Evolutionary conservation across 1,139 yeast genomes (phyloP), one percentile per base, ranked within the genome.

Genomic region (Meyerozyma elateridarum): DNA sequence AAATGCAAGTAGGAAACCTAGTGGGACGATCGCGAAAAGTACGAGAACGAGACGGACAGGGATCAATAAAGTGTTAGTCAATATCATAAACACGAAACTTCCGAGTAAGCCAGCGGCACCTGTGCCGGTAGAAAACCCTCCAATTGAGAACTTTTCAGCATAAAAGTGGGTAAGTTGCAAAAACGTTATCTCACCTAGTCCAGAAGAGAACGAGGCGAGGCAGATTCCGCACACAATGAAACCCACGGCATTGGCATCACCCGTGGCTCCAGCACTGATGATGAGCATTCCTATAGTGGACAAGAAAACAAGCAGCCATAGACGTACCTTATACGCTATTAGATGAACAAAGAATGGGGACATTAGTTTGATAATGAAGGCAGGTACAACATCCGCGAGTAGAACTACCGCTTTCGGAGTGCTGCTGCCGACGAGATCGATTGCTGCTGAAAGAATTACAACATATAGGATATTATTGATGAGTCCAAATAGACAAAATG

Each of bases 71-170:
- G 68, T 36, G 36, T 61, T 65, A 15, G 73, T 67, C 42, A 67
- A 38, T n/a, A 65, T 29, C 59, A 68, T 46, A 38, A 61, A 67
- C 21, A 61, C 35, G 36, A 65, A 65, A 46, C 94, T 79, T 0
- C 97, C 98, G 14, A 76, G 71, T 3, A 89, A 56, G 0, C 97
- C 97, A 0, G 98, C 97, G 8, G 87, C 94, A 1, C 97, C 97
- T 0, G 97, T 91, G 0, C 98, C 98, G 9, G 88, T 74, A 22
- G 95, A 83, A 74, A 93, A 91, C 0, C 95, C 96, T 30, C 84
- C 79, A 29, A 91, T 64, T 3, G 95, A 70, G 31, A 45, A 36
- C 13, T 58, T 52, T 20, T 70, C 69, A 13, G 66, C 66, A 48
- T 73, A 80, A 45, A 62, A 76, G 52, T 87, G 95, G 1, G 96